phyloP scores from a whole-genome alignment of 768 basidiomycete genomes.

The Obba rivulosa region DNA sequence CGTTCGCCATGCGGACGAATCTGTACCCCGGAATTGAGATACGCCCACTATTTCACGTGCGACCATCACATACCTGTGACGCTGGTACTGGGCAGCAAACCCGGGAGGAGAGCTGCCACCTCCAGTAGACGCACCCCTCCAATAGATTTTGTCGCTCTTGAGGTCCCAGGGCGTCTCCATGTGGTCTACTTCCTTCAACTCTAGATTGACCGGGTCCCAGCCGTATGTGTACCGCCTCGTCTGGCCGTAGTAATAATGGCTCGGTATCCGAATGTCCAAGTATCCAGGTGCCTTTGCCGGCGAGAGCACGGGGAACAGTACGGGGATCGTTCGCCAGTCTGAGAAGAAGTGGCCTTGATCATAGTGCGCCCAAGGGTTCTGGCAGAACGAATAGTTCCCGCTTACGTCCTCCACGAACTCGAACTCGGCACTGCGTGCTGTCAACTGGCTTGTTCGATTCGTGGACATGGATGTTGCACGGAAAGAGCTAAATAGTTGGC shows the following conservation, averaged over 20 bases:
- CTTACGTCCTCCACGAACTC: slow-evolving; percentile 57
- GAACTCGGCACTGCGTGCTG: slow-evolving; percentile 45
- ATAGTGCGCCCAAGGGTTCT: slow-evolving; percentile 75
- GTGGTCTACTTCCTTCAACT: slow-evolving; percentile 70
- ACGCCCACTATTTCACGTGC: slow-evolving; percentile 9
- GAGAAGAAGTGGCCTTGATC: slow-evolving; percentile 96
- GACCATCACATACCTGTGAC: slow-evolving; percentile 57
- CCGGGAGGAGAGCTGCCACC: slow-evolving; percentile 86
- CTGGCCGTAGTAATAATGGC: slow-evolving; percentile 91
- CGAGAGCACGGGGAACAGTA: slow-evolving; percentile 90
- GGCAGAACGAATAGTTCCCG: slow-evolving; percentile 73
- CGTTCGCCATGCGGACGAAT: slow-evolving; percentile 78
- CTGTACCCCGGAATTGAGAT: slow-evolving; percentile 22
- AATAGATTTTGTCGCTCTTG: slow-evolving; percentile 85
- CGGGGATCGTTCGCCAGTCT: slow-evolving; percentile 87
- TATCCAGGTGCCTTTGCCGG: slow-evolving; percentile 85
- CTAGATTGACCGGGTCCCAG: slow-evolving; percentile 75
- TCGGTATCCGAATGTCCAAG: slow-evolving; percentile 88
- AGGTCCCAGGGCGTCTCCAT: slow-evolving; percentile 88
- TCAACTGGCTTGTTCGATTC: slow-evolving; percentile 22
- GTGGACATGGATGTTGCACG: slow-evolving; percentile 39
- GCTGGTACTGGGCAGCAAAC: slow-evolving; percentile 76
- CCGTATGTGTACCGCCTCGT: slow-evolving; percentile 84
- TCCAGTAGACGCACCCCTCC: slow-evolving; percentile 95
- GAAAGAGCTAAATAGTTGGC: slow-evolving; percentile 77